phyloP scores from a whole-genome alignment of 768 basidiomycete species.

The Boletus speciosus region DNA sequence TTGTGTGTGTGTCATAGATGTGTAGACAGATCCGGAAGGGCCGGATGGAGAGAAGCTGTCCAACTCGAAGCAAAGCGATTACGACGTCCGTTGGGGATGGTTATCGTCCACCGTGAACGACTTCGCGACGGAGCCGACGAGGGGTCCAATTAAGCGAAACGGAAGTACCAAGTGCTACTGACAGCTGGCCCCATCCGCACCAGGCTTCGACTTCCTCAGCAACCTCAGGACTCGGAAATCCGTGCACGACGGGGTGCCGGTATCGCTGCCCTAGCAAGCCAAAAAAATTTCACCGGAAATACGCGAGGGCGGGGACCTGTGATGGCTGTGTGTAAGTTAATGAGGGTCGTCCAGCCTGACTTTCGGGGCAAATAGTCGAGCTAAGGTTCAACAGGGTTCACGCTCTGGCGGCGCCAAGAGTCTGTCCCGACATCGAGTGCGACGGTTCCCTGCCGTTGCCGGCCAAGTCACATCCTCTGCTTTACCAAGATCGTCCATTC shows the following conservation, averaged over 20 bases:
- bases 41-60: conserved; percentile 12
- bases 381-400: conserved; percentile 31
- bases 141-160: conserved; percentile 11
- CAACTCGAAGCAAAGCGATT: conserved; percentile 5
- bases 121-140: conserved; percentile 20
- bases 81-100: conserved; percentile 10
- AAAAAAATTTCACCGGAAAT: conserved; percentile 36
- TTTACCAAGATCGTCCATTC: conserved; percentile 23
- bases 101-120: background rate
- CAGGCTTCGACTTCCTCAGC: background rate
- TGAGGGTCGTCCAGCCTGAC: conserved; percentile 29
- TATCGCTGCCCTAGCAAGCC: conserved; percentile 15
- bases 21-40: conserved; percentile 12
- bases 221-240: background rate
- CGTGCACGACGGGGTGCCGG: conserved; percentile 8
- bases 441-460: conserved; percentile 14
- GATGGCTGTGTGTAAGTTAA: conserved; percentile 35
- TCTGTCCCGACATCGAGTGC: conserved; percentile 21
- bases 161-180: conserved; percentile 6
- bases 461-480: conserved; percentile 9
- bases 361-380: conserved; percentile 33
- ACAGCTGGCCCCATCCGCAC: conserved; percentile 2
- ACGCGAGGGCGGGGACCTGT: conserved; percentile 38
- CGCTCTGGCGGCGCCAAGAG: conserved; percentile 29
- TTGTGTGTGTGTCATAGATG: conserved; percentile 23